A percentile compares a stretch with the other conserved stretches of the same genome.
phyloP scores from a whole-genome alignment of 2,329 filamentous ascomycete species.

The Chrysosporium queenslandicum region DNA sequence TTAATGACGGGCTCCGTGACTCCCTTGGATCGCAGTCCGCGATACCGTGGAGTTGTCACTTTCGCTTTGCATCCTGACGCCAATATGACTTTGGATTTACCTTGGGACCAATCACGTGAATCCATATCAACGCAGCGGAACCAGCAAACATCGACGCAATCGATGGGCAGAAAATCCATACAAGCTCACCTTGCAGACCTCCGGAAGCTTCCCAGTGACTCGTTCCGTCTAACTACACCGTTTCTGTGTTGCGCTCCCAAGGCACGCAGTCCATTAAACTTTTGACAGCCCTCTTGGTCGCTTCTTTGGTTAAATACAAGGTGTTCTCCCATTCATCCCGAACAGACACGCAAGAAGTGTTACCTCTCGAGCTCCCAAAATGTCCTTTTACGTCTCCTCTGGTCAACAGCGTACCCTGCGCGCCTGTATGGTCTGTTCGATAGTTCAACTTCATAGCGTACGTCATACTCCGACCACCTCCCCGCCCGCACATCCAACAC shows the following conservation, averaged over 20 bases:
- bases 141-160: background rate
- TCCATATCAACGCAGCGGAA: background rate
- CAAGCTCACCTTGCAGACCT: background rate
- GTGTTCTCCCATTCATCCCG: too few species aligned
- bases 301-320: too few species aligned
- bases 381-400: constrained; percentile 56
- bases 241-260: too few species aligned
- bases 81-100: background rate
- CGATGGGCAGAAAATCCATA: background rate
- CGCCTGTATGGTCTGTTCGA: constrained; percentile 97
- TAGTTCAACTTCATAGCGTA: constrained; percentile 74
- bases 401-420: constrained; percentile 75
- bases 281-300: too few species aligned
- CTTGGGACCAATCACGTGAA: background rate
- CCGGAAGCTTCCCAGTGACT: too few species aligned
- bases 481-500: background rate
- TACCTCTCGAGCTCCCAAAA: background rate
- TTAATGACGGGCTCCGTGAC: background rate
- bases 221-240: too few species aligned
- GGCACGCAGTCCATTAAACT: too few species aligned
- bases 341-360: background rate
- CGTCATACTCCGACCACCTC: constrained; percentile 13
- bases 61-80: background rate
- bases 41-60: constrained; percentile 8
- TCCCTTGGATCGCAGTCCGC: constrained; percentile 10